Base-by-base conservation (phyloP, 768 basidiomycete species). In the Russula sp. region DNA sequence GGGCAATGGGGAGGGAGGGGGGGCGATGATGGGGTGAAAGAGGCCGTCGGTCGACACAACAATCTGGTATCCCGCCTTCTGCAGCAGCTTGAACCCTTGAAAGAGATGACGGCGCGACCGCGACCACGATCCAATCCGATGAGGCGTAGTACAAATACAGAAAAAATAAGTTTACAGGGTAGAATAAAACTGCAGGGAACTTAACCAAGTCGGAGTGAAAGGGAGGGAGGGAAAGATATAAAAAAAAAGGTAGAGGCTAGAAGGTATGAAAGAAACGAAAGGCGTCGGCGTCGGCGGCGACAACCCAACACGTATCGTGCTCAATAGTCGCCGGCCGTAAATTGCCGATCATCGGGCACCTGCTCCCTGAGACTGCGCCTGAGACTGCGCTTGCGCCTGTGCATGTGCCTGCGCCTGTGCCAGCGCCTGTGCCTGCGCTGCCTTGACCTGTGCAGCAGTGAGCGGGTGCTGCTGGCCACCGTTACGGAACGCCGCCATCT, bases 361-460 rank as follows among this genome's bases (percentile, higher is more conserved):
- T 14, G 62, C 52, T 9, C 62, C 62, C 44, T 70, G 67, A 8
- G 54, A 48, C 20, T 71, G 68, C 6, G 69, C 51, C 11, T 68
- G 66, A 0, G 53, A 47, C 3, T 59, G 62, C 3, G 62, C 47
- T 1, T 45, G 44, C n/a, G 44, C 44, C 3, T 45, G 44, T 37
- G 35, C 35, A 8, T 37, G 40, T 11, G 40, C 40, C 10, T 40
- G 40, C 16, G 40, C 62, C 27, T 70, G 66, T 7, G 49, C 35
- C 18, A 69, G 65, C 6, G 69, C 52, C 8, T 68, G 66, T 0
- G 48, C 53, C 2, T 58, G 61, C 5, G 62, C 54, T 10, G 54
- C 61, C n/a, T 64, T 54, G 47, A 16, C 59, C 37, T 61, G 53
- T 3, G 51, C 56, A 9, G 39, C 27, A 18, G 45, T 27, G 16